Percentiles rank a stretch among this genome's conserved stretches.
Evolutionary conservation across 441 rosid genomes (phyloP).

Genomic region (Adansonia grandidieri): DNA sequence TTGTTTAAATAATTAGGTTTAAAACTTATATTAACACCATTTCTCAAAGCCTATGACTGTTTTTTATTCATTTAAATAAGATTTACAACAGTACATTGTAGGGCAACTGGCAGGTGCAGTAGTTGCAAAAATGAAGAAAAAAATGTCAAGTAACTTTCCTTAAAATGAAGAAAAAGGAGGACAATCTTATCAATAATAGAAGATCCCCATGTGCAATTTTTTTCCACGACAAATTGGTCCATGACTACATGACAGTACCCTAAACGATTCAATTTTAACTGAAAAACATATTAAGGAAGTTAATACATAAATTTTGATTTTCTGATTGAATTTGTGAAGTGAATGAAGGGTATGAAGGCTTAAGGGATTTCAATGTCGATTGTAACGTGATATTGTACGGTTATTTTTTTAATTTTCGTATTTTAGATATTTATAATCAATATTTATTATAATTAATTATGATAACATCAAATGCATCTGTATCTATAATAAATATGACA

Average conservation of each 20-base stretch:
- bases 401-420: too few relatives aligned
- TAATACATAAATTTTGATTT: too few relatives aligned
- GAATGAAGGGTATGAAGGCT: too few relatives aligned
- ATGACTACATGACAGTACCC: not conserved
- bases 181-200: not conserved
- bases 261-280: not conserved
- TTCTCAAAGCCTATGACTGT: not conserved
- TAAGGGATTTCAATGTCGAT: too few relatives aligned
- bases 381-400: too few relatives aligned
- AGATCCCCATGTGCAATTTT: slow-evolving; percentile 8
- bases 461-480: too few relatives aligned
- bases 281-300: not conserved
- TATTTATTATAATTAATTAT: too few relatives aligned
- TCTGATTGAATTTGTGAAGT: too few relatives aligned
- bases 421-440: too few relatives aligned
- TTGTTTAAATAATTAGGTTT: not conserved
- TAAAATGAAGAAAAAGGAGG: not conserved
- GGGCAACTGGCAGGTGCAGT: not conserved
- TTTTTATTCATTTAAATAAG: not conserved
- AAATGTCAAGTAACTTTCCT: not conserved
- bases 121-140: too few relatives aligned
- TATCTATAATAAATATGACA: too few relatives aligned
- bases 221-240: not conserved
- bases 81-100: not conserved
- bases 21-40: not conserved